Base-by-base conservation (phyloP, 352 stramenopile genomes). In the Phytopythium delawarense region DNA sequence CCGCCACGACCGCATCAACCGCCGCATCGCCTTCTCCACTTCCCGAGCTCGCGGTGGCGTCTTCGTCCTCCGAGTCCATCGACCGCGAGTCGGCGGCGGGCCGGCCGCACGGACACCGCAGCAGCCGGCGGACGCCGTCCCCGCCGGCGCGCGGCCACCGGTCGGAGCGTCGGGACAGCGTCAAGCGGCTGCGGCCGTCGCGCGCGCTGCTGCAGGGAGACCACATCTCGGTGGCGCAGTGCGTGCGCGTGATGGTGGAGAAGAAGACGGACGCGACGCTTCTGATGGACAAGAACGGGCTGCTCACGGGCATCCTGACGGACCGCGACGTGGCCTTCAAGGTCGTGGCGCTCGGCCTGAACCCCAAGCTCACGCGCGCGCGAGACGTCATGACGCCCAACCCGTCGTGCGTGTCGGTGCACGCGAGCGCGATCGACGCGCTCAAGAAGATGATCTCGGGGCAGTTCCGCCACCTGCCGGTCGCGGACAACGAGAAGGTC, bases 371-470 rank as follows among this genome's bases (percentile, higher is more conserved):
- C 7, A 98, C 91, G 37, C 71, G 74, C 40, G 91, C 97, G 20
- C 69, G 78, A 34, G 78, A 92, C 40, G 88, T 99, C 28, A 99
- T 99, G 96, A 99, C 96, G 16, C 73, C 83, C 8, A 97, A 98
- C 69, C 96, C 95, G 51, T 96, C 96, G 21, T 99, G 94, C 58
- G 96, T 99, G 20, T 78, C 80, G 20, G 87, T 90, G 56, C 89
- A 92, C 59, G 95, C 97, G 57, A 91, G 87, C 45, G 96, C 96
- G 7, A 97, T 98, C 62, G 96, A 99, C 64, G 97, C 97, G 9
- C 81, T 99, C 25, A 91, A 97, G 54, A 97, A 92, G 42, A 99
- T 99, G 97, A 89, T 99, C 32, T 96, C 97, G 50, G 87, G 87
- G 4, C 84, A 94, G 50, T 99, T 99, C 63, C 92, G 94, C 30